Evolutionary conservation across 805 yeast genomes (phyloP).

Genomic region (Crinitomyces ghanaensis): DNA sequence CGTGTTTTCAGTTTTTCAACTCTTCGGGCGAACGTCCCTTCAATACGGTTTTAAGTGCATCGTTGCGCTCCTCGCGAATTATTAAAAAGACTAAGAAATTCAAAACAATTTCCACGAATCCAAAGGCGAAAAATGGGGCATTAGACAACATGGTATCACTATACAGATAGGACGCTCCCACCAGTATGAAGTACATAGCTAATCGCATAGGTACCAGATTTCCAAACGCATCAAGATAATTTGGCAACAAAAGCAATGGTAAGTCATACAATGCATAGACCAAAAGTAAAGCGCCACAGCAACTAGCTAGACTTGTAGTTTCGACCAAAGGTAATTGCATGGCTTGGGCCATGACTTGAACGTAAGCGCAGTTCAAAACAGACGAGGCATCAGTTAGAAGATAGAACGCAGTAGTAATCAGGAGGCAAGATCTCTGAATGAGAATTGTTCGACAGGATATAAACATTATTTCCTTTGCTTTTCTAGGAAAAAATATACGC

Average conservation of each 20-base stretch:
- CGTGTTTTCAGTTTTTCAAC: too few relatives aligned
- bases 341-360: conserved; percentile 9
- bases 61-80: conserved; percentile 27
- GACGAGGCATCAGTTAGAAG: too few relatives aligned
- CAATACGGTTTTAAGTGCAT: too few relatives aligned
- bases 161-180: conserved; percentile 16
- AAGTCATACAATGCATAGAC: conserved; percentile 24
- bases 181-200: conserved; percentile 16
- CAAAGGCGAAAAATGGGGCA: conserved; percentile 21
- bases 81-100: conserved; percentile 22
- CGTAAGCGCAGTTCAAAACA: too few relatives aligned
- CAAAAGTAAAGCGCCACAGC: conserved; percentile 17
- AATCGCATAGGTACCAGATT: conserved; percentile 22
- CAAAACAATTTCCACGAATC: conserved; percentile 23
- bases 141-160: conserved; percentile 16
- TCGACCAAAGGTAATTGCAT: too few relatives aligned
- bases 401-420: too few relatives aligned
- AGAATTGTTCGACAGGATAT: not conserved
- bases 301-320: conserved; percentile 19
- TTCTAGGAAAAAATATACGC: too few relatives aligned
- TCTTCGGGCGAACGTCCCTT: too few relatives aligned
- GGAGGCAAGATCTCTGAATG: not conserved
- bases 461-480: not conserved
- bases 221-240: conserved; percentile 17
- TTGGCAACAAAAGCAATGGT: conserved; percentile 15